These are phyloP conservation scores for Botrytis aclada DNA, from an alignment of 2,329 filamentous ascomycete genomes.

Conservation along the genomic window DNA sequence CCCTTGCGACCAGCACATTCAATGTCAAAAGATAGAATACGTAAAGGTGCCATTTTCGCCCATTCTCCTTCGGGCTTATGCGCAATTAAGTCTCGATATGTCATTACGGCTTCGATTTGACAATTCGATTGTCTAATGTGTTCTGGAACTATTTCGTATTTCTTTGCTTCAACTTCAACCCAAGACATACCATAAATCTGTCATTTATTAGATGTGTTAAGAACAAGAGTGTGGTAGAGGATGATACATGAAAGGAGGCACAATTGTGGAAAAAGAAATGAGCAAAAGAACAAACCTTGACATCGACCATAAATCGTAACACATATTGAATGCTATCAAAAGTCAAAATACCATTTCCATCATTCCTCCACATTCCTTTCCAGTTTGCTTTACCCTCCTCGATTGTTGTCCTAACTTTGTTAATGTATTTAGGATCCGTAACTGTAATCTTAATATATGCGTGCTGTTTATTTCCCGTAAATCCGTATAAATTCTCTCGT, in stretches of 20 bases:
- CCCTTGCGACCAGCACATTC: constrained; percentile 97
- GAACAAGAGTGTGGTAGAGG: background rate
- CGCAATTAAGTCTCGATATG: constrained; percentile 78
- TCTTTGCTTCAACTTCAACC: constrained; percentile 77
- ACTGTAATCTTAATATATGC: constrained; percentile 94
- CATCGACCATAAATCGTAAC: constrained; percentile 96
- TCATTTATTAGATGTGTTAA: constrained; percentile 17
- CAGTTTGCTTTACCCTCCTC: constrained; percentile 79
- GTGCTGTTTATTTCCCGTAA: constrained; percentile 87
- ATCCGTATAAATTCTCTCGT: constrained; percentile 89
- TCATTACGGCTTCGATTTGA: constrained; percentile 88
- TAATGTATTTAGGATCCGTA: constrained; percentile 81
- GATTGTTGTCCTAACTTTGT: constrained; percentile 69
- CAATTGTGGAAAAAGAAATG: no score
- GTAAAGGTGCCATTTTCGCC: constrained; percentile 94
- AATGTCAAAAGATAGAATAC: constrained; percentile 95
- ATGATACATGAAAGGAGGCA: background rate
- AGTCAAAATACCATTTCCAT: constrained; percentile 72
- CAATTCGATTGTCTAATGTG: constrained; percentile 80
- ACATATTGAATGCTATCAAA: constrained; percentile 97
- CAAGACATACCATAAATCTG: constrained; percentile 93
- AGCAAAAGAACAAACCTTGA: constrained; percentile 57
- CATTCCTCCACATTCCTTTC: constrained; percentile 80
- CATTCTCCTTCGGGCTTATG: constrained; percentile 90
- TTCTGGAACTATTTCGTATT: constrained; percentile 67